Base-by-base conservation (phyloP, 345 rosid genomes). In the Populus alba region DNA sequence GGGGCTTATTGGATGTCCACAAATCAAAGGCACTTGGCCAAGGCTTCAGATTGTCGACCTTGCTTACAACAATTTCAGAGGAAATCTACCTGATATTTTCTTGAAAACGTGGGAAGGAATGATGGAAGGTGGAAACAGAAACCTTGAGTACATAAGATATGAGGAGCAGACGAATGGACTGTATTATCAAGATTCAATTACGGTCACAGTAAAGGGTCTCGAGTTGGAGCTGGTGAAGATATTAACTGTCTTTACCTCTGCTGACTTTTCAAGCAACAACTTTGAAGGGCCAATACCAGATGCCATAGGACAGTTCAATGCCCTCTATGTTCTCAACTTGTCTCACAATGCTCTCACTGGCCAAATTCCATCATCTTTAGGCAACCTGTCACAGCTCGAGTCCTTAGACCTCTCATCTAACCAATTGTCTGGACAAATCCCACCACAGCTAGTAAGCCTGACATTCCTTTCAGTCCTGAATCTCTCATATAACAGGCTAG, bases 11-110 rank as follows among this genome's bases (percentile, higher is more conserved):
- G 66, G 53, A 38, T 87, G 89, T 67, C 8, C 15, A 1, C 1
- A 38, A 3, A 41, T 8, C n/a, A 5, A 4, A 4, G 39, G 0
- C 10, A 11, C 18, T 0, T 87, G 82, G 87, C 61, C 73, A 0
- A 78, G 0, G 80, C 83, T 83, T 79, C 92, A 87, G 51, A 89
- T 87, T 53, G 65, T 88, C 0, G 87, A 86, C 81, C 16, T 84
- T 43, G 84, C 87, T 39, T 68, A 43, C 23, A 89, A 87, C 73
- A 5, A 49, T 8, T 89, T 91, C 9, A 70, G 27, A 76, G 89
- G 87, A 63, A 43, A 0, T 0, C 57, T 88, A 29, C 84, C 82
- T 1, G 5, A 7, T 0, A 31, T 33, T 8, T 16, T 16, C 38
- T 70, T 88, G 15, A 8, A 0, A 16, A 79, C 66, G 6, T 85